Conservation (phyloP, 331 rosid species). For the Ulmus americana region DNA sequence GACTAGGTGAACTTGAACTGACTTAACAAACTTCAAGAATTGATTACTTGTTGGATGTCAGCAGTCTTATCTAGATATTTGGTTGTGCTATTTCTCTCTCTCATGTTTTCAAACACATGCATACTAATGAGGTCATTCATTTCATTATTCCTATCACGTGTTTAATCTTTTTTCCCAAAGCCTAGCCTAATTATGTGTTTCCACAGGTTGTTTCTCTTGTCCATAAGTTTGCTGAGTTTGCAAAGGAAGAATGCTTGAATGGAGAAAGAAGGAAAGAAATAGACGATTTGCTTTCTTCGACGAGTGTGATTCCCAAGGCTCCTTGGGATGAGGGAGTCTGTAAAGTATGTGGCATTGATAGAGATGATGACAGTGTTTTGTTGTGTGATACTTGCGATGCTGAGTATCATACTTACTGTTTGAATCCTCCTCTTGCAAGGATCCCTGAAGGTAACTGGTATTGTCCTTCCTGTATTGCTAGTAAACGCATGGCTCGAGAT, state of each 20-base stretch:
- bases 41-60: background rate
- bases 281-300: constrained; percentile 46
- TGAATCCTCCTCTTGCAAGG: constrained; percentile 97
- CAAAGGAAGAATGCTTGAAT: constrained; percentile 52
- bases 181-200: constrained; percentile 4
- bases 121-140: background rate
- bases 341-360: constrained; percentile 97
- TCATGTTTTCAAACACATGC: background rate
- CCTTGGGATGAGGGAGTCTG: constrained; percentile 99
- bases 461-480: constrained; percentile 86
- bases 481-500: constrained; percentile 51
- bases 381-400: constrained; percentile 95
- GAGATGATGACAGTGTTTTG: constrained; percentile 96
- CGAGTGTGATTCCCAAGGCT: constrained; percentile 78
- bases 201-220: constrained; percentile 60
- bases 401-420: constrained; percentile 97
- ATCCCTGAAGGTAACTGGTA: constrained; percentile 99
- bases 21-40: background rate
- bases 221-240: constrained; percentile 51
- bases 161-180: background rate
- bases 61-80: background rate
- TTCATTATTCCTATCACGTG: background rate
- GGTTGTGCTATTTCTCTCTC: background rate
- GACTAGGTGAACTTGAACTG: background rate
- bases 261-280: constrained; percentile 64